Evolutionary conservation across 371 early-diverging fungal genomes (phyloP), one percentile per base, ranked within the genome.

Genomic region (Phascolomyces articulosus): DNA sequence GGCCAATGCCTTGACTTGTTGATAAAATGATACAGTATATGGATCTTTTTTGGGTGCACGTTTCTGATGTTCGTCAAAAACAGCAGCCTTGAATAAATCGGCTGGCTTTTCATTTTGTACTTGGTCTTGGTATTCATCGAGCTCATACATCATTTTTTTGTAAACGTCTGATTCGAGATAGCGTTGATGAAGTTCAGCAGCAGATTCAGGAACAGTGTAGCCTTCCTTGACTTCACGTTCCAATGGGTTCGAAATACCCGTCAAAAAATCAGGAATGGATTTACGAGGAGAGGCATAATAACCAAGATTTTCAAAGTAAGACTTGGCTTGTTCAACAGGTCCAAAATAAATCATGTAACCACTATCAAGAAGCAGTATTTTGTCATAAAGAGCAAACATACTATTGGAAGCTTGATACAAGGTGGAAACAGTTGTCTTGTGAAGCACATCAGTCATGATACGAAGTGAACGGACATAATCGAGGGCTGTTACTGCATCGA

Each of bases 401-500:
- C 67, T 82, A 61, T 85, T 82, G 6, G 80, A 80, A 18, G 86
- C 84, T 65, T 88, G 88, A 67, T 86, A 85, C 26, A 86, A 67
- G 18, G 78, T 77, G 18, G 77, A 77, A 47, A 85, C 65, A 6
- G 86, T 80, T 27, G 86, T 74, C 55, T 84, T 85, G 44, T 84
- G 79, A 56, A 75, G 59, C 4, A 79, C 70, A 31, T 85, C 80
- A 11, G 80, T 75, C 65, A 75, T 71, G 55, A 82, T 75, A 59
- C 82, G 82, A 23, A 89, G 73, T 15, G 81, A 77, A 54, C 79
- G 70, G 9, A 87, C 68, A 51, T 85, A 85, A 57, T 87, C 85
- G 4, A 87, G 70, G 34, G 94, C 92, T n/a, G 89, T 89, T 49
- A 89, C 85, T 16, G 90, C 81, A 74, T 95, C 95, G 29, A 93